Evolutionary conservation across 176 grass and related monocot species (phyloP).

Genomic region (Lolium multiflorum): DNA sequence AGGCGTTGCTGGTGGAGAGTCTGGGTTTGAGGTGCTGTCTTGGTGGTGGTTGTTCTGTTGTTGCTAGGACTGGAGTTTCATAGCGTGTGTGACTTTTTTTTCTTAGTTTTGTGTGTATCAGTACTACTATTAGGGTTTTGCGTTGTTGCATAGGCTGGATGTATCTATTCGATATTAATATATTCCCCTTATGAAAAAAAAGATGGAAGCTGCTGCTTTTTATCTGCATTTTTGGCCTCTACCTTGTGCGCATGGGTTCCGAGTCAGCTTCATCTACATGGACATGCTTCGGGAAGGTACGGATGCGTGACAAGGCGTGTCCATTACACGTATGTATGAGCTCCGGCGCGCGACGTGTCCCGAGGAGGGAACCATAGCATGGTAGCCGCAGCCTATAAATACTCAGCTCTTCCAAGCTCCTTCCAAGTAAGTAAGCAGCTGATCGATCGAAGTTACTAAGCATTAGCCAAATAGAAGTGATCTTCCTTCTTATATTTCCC

Average conservation of each 20-base stretch:
- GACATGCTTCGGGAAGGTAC: slow-evolving; percentile 48
- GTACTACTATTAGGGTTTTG: too few species aligned
- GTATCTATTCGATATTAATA: too few species aligned
- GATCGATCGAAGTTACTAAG: not conserved
- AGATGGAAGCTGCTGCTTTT: too few species aligned
- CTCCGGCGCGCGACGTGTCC: slow-evolving; percentile 32
- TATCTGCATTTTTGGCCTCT: not conserved
- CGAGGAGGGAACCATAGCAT: not conserved
- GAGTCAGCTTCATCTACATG: slow-evolving; percentile 29
- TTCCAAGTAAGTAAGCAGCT: not conserved
- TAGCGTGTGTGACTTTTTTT: too few species aligned
- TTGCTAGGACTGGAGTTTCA: too few species aligned
- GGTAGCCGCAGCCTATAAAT: slow-evolving; percentile 27
- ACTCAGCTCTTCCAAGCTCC: not conserved
- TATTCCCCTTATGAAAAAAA: too few species aligned
- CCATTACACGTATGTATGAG: not conserved
- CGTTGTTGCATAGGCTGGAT: too few species aligned
- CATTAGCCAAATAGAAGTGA: not conserved
- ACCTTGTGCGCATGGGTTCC: not conserved
- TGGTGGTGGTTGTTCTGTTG: too few species aligned
- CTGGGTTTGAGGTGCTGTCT: too few species aligned
- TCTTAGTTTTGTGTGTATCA: too few species aligned
- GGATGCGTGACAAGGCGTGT: slow-evolving; percentile 32
- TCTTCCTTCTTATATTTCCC: not conserved
- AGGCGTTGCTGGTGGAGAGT: too few species aligned